phyloP scores from a whole-genome alignment of 2,329 filamentous ascomycete species.

The Xylaria sp. region DNA sequence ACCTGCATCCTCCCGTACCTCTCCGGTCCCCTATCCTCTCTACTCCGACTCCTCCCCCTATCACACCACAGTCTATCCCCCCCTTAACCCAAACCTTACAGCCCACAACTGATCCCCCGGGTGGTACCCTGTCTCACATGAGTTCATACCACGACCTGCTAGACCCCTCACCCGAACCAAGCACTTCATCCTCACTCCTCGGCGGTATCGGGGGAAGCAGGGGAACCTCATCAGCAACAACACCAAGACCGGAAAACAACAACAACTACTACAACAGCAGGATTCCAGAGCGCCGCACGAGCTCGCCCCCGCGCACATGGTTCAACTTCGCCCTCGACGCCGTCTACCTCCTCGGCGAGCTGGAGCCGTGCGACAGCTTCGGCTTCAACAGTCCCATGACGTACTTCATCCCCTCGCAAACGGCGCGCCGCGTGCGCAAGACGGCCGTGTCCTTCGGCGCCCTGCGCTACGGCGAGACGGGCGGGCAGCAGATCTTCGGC shows the following conservation, averaged over 20 bases:
- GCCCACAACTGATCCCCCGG: not conserved
- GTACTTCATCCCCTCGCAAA: constrained; percentile 56
- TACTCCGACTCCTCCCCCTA: not conserved
- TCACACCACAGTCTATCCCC: not conserved
- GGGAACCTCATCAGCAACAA: not conserved
- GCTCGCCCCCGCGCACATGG: constrained; percentile 55
- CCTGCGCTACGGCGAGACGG: constrained; percentile 56
- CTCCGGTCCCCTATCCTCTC: constrained; percentile 9
- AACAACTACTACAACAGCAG: no score
- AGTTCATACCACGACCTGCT: constrained; percentile 35
- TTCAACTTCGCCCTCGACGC: constrained; percentile 62
- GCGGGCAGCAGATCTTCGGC: constrained; percentile 59
- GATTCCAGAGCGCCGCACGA: constrained; percentile 41
- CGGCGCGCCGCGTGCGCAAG: constrained; percentile 57
- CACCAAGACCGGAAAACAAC: not conserved
- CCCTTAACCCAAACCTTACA: not conserved
- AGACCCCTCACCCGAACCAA: constrained; percentile 8
- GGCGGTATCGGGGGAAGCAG: not conserved
- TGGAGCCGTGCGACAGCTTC: constrained; percentile 60
- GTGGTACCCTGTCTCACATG: constrained; percentile 7
- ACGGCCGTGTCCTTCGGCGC: constrained; percentile 59
- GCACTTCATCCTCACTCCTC: not conserved
- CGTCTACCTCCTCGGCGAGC: constrained; percentile 60
- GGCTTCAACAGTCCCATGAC: constrained; percentile 62
- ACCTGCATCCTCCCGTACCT: constrained; percentile 26